Percentiles rank a stretch among this genome's conserved stretches.
Conservation (phyloP, 805 yeast genomes). For the Candida golubevii region DNA sequence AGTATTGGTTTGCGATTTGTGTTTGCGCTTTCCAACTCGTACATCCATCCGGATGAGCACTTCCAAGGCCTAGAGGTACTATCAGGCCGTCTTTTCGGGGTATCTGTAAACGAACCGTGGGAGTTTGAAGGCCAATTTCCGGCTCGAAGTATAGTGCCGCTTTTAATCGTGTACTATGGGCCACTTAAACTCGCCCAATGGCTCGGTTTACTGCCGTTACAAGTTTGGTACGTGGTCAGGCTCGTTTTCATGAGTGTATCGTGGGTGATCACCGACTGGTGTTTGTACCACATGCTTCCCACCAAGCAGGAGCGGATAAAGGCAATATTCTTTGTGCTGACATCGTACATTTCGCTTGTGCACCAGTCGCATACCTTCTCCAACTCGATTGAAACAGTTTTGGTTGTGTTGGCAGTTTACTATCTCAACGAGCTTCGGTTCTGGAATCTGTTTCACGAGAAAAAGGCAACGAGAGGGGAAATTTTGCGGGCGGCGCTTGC, state of each 20-base stretch:
- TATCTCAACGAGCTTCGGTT: constrained; percentile 43
- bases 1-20: constrained; percentile 48
- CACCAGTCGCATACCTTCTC: constrained; percentile 87
- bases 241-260: constrained; percentile 40
- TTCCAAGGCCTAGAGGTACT: constrained; percentile 85
- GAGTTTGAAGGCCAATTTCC: constrained; percentile 60
- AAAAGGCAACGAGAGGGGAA: constrained; percentile 5
- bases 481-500: constrained; percentile 38
- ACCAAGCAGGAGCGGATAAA: constrained; percentile 47
- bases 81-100: constrained; percentile 42
- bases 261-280: constrained; percentile 37
- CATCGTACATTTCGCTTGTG: constrained; percentile 67
- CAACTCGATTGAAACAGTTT: constrained; percentile 72
- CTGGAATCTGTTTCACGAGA: constrained; percentile 13
- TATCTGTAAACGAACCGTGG: constrained; percentile 65
- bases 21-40: constrained; percentile 67
- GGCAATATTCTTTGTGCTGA: constrained; percentile 47
- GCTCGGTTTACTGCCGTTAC: constrained; percentile 41
- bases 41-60: constrained; percentile 97
- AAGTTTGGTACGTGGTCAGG: constrained; percentile 51
- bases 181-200: constrained; percentile 35
- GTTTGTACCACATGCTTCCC: constrained; percentile 44
- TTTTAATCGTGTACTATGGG: constrained; percentile 70
- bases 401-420: constrained; percentile 48
- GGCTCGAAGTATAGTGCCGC: constrained; percentile 67